A percentile compares a stretch with the other conserved stretches of the same genome.
These are phyloP conservation scores for Talaromyces nanjingensis DNA, from an alignment of 495 filamentous ascomycete species.

Conservation along the genomic window DNA sequence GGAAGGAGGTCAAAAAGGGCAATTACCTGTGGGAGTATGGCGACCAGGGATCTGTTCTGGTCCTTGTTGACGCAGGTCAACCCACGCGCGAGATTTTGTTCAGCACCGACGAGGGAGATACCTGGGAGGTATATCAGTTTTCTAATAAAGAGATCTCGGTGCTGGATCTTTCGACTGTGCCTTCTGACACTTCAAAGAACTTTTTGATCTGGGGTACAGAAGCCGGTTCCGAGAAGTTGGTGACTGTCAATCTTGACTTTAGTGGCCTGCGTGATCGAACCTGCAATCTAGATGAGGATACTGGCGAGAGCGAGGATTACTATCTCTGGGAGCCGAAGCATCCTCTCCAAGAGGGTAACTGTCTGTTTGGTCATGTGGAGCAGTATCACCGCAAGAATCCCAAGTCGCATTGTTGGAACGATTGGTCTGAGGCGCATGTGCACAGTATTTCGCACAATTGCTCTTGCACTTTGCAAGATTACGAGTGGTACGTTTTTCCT, in stretches of 20 bases:
- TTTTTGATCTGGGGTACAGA: conserved; percentile 82
- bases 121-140: conserved; percentile 71
- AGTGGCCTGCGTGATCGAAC: conserved; percentile 59
- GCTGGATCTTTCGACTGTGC: conserved; percentile 75
- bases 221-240: conserved; percentile 35
- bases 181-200: conserved; percentile 79
- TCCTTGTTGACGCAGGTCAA: conserved; percentile 60
- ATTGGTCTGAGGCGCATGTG: conserved; percentile 60
- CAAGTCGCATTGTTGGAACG: conserved; percentile 70
- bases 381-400: conserved; percentile 85
- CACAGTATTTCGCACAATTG: conserved; percentile 63
- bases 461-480: conserved; percentile 75
- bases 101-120: conserved; percentile 69
- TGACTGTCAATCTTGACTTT: conserved; percentile 82
- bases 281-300: conserved; percentile 62
- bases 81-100: conserved; percentile 67
- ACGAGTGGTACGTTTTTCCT: conserved; percentile 69
- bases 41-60: conserved; percentile 86
- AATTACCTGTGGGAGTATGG: conserved; percentile 88
- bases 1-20: conserved; percentile 79
- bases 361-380: conserved; percentile 85
- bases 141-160: conserved; percentile 60
- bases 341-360: conserved; percentile 65
- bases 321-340: conserved; percentile 78
- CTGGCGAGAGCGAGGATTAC: conserved; percentile 66